Evolutionary conservation across 805 yeast species (phyloP).

Genomic region (Cyberlindnera mycetangii): DNA sequence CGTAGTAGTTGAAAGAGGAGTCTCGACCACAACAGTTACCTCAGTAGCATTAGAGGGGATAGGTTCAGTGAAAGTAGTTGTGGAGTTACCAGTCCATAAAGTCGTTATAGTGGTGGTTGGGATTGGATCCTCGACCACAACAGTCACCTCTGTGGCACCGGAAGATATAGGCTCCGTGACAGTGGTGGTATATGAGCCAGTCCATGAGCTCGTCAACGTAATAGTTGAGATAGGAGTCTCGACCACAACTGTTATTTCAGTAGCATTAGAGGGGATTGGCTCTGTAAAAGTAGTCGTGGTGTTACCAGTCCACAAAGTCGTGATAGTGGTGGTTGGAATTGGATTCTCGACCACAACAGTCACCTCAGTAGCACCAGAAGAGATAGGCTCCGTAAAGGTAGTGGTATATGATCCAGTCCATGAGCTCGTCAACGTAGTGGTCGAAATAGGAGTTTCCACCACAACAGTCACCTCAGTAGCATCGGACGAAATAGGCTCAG

Average conservation of each 20-base stretch:
- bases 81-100: constrained; percentile 1
- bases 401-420: not conserved
- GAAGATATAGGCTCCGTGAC: not conserved
- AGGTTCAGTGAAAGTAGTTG: constrained; percentile 1
- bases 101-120: not conserved
- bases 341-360: constrained; percentile 3
- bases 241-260: not conserved
- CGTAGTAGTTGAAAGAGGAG: not conserved
- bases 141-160: not conserved
- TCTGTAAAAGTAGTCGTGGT: not conserved
- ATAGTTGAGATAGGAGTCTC: not conserved
- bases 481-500: not conserved
- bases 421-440: not conserved
- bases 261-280: not conserved
- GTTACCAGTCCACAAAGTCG: not conserved
- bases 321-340: not conserved
- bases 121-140: not conserved
- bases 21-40: constrained; percentile 1
- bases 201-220: constrained; percentile 1
- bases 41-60: not conserved
- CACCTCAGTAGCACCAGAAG: not conserved
- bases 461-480: not conserved
- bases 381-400: too few relatives aligned
- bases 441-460: not conserved
- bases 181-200: constrained; percentile 7